Conservation (phyloP, 768 basidiomycete species). For the Mycena sanguinolenta region DNA sequence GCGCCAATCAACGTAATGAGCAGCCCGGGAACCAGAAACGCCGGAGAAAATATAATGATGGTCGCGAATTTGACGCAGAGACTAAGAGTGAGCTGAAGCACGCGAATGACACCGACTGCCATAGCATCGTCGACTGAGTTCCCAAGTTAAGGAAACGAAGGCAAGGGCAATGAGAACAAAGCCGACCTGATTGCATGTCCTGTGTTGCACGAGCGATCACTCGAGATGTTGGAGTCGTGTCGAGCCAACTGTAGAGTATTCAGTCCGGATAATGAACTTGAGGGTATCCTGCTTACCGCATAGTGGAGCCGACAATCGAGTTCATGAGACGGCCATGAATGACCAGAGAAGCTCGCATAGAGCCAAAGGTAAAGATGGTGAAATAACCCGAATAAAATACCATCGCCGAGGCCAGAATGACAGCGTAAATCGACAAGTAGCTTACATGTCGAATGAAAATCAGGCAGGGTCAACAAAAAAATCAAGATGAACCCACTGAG, state of each 20-base stretch:
- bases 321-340: slow-evolving; percentile 1
- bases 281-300: slow-evolving; percentile 69
- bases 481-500: slow-evolving; percentile 51
- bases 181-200: slow-evolving; percentile 67
- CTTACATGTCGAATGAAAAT: no score
- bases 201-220: slow-evolving; percentile 77
- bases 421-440: not conserved
- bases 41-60: slow-evolving; percentile 59
- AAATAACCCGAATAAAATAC: not conserved
- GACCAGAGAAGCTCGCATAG: not conserved
- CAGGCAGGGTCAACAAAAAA: slow-evolving; percentile 45
- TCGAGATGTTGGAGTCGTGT: slow-evolving; percentile 61
- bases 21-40: slow-evolving; percentile 60
- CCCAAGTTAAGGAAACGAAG: slow-evolving; percentile 34
- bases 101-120: slow-evolving; percentile 15
- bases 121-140: no score
- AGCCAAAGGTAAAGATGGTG: not conserved
- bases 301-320: slow-evolving; percentile 44
- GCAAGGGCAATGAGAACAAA: slow-evolving; percentile 30
- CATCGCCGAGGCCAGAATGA: not conserved
- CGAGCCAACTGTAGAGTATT: slow-evolving; percentile 71
- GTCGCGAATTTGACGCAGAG: slow-evolving; percentile 59
- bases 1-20: slow-evolving; percentile 57
- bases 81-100: slow-evolving; percentile 30
- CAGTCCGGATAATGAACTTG: slow-evolving; percentile 68